Evolutionary conservation across 2,329 filamentous ascomycete species (phyloP).

Genomic region (Whalleya microplaca): DNA sequence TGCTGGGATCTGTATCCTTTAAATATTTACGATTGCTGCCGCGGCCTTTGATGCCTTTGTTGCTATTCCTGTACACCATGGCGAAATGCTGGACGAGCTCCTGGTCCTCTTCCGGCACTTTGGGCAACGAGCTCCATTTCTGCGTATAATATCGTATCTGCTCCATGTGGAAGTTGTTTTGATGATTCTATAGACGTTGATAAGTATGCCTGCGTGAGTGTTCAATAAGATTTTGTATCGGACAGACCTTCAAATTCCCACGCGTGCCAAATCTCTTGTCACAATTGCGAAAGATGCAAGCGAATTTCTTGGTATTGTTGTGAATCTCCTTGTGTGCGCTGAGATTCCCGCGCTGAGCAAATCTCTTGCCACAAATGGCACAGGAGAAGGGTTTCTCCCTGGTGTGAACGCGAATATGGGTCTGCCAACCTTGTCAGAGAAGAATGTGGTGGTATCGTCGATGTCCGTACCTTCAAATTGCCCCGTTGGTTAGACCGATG

Average conservation of each 20-base stretch:
- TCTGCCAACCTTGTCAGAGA: constrained; percentile 12
- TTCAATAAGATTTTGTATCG: not conserved
- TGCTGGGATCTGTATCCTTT: constrained; percentile 28
- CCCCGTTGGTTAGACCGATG: constrained; percentile 89
- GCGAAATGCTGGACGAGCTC: constrained; percentile 85
- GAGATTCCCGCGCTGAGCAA: constrained; percentile 25
- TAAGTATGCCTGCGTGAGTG: constrained; percentile 1
- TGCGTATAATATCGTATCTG: constrained; percentile 70
- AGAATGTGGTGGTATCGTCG: not conserved
- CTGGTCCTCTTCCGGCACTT: constrained; percentile 70
- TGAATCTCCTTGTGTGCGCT: constrained; percentile 26
- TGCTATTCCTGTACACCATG: constrained; percentile 92
- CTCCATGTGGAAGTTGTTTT: constrained; percentile 89
- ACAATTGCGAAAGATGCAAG: constrained; percentile 73
- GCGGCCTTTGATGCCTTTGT: constrained; percentile 96
- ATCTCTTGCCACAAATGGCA: constrained; percentile 18
- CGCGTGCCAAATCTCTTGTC: constrained; percentile 83
- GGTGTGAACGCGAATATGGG: constrained; percentile 19
- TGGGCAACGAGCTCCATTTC: constrained; percentile 62
- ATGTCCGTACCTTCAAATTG: constrained; percentile 73
- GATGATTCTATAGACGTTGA: constrained; percentile 54
- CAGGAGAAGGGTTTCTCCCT: constrained; percentile 22
- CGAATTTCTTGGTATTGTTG: constrained; percentile 32
- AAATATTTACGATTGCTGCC: constrained; percentile 78
- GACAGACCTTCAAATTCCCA: constrained; percentile 80